These are phyloP conservation scores for Penicillium chermesinum DNA, from an alignment of 495 filamentous ascomycete genomes.

Conservation along the genomic window DNA sequence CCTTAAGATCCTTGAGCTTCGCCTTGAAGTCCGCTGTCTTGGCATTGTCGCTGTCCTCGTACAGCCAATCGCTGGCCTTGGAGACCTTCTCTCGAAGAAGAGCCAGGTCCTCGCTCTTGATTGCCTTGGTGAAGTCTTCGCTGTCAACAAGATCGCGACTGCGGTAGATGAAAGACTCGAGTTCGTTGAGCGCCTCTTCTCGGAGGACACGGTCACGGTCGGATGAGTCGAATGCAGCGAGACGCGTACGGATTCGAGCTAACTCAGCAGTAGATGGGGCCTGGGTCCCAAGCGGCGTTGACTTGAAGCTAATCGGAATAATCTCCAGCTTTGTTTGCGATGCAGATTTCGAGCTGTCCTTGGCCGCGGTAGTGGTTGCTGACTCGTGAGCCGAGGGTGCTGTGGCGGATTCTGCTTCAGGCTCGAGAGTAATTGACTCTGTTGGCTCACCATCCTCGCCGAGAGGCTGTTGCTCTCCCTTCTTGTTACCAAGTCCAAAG, in stretches of 20 bases:
- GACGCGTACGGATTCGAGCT: constrained; percentile 61
- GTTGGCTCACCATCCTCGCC: constrained; percentile 51
- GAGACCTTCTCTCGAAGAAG: constrained; percentile 58
- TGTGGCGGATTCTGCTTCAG: constrained; percentile 46
- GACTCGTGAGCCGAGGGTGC: constrained; percentile 38
- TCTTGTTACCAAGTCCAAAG: constrained; percentile 88
- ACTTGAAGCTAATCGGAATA: constrained; percentile 62
- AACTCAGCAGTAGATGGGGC: constrained; percentile 52
- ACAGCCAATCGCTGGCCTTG: constrained; percentile 81
- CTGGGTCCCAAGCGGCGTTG: constrained; percentile 57
- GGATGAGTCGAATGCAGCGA: constrained; percentile 76
- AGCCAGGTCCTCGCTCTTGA: constrained; percentile 58
- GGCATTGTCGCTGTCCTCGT: constrained; percentile 75
- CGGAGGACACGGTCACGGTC: constrained; percentile 70
- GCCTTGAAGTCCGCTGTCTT: constrained; percentile 62
- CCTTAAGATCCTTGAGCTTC: constrained; percentile 65
- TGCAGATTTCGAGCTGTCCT: constrained; percentile 44
- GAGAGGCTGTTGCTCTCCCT: constrained; percentile 72
- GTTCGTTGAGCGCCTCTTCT: constrained; percentile 84
- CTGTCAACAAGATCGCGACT: constrained; percentile 75
- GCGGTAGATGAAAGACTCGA: constrained; percentile 92
- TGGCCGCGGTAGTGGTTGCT: constrained; percentile 41
- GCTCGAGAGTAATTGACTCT: constrained; percentile 46
- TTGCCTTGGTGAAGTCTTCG: constrained; percentile 63
- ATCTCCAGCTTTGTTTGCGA: constrained; percentile 61